These are phyloP conservation scores for Microbotryum saponariae DNA, from an alignment of 1,284 basidiomycete genomes.

Conservation along the genomic window DNA sequence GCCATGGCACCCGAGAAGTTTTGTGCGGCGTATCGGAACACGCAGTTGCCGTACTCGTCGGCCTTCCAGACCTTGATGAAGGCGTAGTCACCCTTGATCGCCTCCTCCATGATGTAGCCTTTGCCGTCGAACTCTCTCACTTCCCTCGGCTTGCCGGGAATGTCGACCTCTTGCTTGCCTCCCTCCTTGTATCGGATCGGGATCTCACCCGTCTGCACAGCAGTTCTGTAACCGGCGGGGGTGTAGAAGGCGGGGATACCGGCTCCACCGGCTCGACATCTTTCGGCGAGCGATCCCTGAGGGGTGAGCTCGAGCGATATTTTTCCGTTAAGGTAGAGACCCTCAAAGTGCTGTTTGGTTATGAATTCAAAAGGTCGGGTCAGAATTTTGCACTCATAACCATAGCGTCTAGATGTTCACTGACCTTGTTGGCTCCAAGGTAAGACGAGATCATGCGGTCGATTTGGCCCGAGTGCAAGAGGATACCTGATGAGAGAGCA, in stretches of 20 bases:
- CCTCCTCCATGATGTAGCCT: constrained; percentile 77
- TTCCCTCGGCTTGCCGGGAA: constrained; percentile 54
- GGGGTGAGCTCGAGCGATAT: constrained; percentile 81
- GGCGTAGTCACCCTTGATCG: constrained; percentile 63
- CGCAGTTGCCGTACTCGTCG: constrained; percentile 57
- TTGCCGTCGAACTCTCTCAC: constrained; percentile 69
- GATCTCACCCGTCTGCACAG: constrained; percentile 43
- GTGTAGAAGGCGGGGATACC: constrained; percentile 96
- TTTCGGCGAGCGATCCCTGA: constrained; percentile 82
- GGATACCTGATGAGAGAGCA: constrained; percentile 52
- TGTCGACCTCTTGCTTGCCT: constrained; percentile 46
- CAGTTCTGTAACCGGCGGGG: constrained; percentile 61
- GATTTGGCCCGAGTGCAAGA: constrained; percentile 68
- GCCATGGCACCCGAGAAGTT: constrained; percentile 85
- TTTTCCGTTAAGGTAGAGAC: constrained; percentile 62
- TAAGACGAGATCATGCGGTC: constrained; percentile 61
- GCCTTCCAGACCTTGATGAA: constrained; percentile 92
- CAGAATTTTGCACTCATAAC: background rate
- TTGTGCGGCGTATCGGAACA: constrained; percentile 64
- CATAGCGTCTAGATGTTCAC: background rate
- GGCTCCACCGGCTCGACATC: constrained; percentile 81
- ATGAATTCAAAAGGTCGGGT: background rate
- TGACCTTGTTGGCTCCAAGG: constrained; percentile 37
- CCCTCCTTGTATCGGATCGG: constrained; percentile 47
- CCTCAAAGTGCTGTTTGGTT: background rate